phyloP scores from a whole-genome alignment of 331 rosid species.

The Spiraea crenata region DNA sequence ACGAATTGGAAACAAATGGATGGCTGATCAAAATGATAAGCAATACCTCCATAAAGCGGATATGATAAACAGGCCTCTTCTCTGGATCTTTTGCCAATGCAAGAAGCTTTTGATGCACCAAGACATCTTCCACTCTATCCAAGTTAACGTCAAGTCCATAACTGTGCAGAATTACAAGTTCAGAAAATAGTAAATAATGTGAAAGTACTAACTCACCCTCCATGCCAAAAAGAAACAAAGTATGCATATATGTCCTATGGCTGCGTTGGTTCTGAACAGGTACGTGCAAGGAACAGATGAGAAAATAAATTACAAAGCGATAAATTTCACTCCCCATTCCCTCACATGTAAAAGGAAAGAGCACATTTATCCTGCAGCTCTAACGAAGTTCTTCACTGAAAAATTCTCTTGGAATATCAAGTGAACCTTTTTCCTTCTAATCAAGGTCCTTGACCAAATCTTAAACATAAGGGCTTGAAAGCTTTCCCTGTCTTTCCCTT shows the following conservation, averaged over 20 bases:
- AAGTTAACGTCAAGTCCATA: constrained; percentile 92
- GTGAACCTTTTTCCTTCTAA: background rate
- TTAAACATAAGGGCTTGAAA: background rate
- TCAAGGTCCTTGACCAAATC: background rate
- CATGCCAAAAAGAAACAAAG: too few relatives aligned
- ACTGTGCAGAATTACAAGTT: constrained; percentile 36
- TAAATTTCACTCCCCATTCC: constrained; percentile 3
- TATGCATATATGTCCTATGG: background rate
- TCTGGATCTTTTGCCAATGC: constrained; percentile 76
- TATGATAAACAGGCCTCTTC: constrained; percentile 83
- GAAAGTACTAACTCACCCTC: background rate
- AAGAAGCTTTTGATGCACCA: constrained; percentile 81
- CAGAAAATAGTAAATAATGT: background rate
- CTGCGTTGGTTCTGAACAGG: background rate
- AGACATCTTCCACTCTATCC: constrained; percentile 92
- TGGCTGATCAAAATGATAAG: constrained; percentile 21
- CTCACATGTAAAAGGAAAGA: background rate
- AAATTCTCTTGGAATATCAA: background rate
- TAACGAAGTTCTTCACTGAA: background rate
- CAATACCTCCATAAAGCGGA: constrained; percentile 78
- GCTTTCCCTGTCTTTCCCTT: background rate
- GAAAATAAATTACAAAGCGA: background rate
- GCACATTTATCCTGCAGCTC: background rate
- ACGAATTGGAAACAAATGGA: background rate
- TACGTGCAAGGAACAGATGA: background rate